Percentiles rank a stretch among this genome's conserved stretches.
Evolutionary conservation across 352 stramenopile species (phyloP).

Genomic region (Phytopythium aichiense): DNA sequence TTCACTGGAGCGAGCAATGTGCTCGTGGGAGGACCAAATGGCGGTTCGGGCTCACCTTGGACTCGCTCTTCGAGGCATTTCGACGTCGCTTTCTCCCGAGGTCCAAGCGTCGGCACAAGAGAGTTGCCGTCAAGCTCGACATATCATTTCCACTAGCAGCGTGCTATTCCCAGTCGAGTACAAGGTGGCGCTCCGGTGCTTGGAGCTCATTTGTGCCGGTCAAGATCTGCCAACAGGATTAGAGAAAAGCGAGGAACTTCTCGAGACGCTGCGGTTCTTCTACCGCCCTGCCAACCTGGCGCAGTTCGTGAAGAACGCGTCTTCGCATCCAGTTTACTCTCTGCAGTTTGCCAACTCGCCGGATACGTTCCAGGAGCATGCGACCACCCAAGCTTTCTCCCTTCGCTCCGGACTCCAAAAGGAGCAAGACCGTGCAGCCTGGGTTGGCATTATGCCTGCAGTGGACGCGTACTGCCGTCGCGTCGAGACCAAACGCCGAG

Average conservation of each 20-base stretch:
- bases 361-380: neutral
- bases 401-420: conserved; percentile 24
- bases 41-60: conserved; percentile 32
- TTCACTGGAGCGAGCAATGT: conserved; percentile 30
- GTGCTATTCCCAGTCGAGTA: conserved; percentile 60
- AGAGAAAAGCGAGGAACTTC: conserved; percentile 24
- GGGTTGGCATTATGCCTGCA: conserved; percentile 30
- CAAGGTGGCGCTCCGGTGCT: conserved; percentile 44
- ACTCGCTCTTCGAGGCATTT: conserved; percentile 34
- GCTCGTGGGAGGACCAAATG: conserved; percentile 38
- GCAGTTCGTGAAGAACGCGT: conserved; percentile 45
- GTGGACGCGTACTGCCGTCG: conserved; percentile 44
- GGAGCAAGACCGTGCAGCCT: conserved; percentile 26
- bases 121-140: conserved; percentile 23
- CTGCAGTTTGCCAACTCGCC: conserved; percentile 35
- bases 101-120: conserved; percentile 19
- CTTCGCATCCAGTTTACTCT: conserved; percentile 49
- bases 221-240: conserved; percentile 26
- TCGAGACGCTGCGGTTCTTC: conserved; percentile 61
- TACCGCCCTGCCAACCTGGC: conserved; percentile 60
- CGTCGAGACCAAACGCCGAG: conserved; percentile 31
- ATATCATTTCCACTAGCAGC: conserved; percentile 33
- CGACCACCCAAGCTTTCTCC: conserved; percentile 6
- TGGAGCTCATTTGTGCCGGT: conserved; percentile 29
- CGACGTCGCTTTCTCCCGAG: conserved; percentile 13